Base-by-base conservation (phyloP, 768 basidiomycete species). In the Lanmaoa pseudosensibilis region DNA sequence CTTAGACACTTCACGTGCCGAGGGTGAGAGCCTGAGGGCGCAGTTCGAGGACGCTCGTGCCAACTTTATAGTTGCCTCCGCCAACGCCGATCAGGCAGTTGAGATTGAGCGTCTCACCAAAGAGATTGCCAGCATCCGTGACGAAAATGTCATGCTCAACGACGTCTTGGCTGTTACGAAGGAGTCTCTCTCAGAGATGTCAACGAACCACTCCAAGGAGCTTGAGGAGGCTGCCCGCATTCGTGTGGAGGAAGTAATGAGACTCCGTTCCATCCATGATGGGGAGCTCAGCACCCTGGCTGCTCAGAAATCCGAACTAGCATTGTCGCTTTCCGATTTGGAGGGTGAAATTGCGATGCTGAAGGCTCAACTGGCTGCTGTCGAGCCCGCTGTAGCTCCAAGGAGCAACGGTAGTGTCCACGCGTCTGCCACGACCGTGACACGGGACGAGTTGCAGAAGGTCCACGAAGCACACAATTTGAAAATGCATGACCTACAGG, bases 381-480 rank as follows among this genome's bases (percentile, higher is more conserved):
- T 80, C 10, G 81, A 82, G 47, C 65, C 75, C 2, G 61, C 73
- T n/a, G 69, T 75, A 30, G 68, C 81, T 4, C 80, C 84, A 4
- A 85, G 81, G 71, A 80, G 72, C 57, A 88, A 87, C 57, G 85
- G 83, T 15, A 73, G 69, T 1, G 65, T 71, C 21, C 68, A 73
- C 40, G 64, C 69, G 19, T 69, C 75, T 40, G 69, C 78, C 34
- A 71, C 77, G 46, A 60, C 69, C 23, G 83, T 91, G 9, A 82
- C 89, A 36, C 86, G 84, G 62, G 90, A 91, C 60, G 91, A 94
- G 54, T 73, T 94, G 39, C 83, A 85, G 68, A 82, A 79, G 65
- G 73, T 90, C 66, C 88, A 94, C 60, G 88, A 91, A 69, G 92
- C 92, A 6, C 92, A 94, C 70, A 90, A 88, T 68, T 77, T 87